Base-by-base conservation (phyloP, 306 rosid genomes). In the Morella rubra region DNA sequence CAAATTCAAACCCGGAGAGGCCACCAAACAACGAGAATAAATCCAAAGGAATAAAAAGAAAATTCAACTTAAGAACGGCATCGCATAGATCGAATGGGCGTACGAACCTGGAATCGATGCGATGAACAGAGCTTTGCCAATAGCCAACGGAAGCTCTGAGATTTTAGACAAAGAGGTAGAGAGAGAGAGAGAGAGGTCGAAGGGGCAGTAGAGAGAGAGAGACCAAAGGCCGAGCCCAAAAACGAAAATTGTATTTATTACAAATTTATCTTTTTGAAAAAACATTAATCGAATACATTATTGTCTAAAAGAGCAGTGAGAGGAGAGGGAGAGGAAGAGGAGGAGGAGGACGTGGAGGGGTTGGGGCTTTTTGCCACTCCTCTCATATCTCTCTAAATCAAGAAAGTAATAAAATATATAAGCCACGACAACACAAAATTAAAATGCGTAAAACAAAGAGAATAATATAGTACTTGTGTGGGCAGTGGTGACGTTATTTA, bases 81-180 rank as follows among this genome's bases (percentile, higher is more conserved):
- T 80, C 79, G 66, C n/a, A 49, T 75, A 84, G 93, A 92, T 90
- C 93, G 86, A 84, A 72, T 66, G 72, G 87, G 85, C 76, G 71
- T 76, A 89, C 87, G 75, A 84, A 95, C 97, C 97, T 90, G 87
- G 80, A 84, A 79, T 85, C 77, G 77, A 88, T 81, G 85, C 81
- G 80, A 88, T 76, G 77, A 80, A 75, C 81, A 75, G 79, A 80
- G 90, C 73, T 82, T 75, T 73, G 84, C 62, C 77, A 89, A 89
- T 80, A 87, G 85, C 84, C 82, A 79, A 84, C 65, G 88, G 69
- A 76, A 80, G 86, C 85, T 79, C 82, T 84, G 91, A 90, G 93
- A 88, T 86, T 89, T 79, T 85, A 80, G 85, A 83, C 86, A 92
- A 84, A 88, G 87, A 81, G 51, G 52, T 68, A 72, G 47, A 77